Evolutionary conservation across 208 protist genomes (phyloP).

Genomic region (Trypanosomatidae sp.): DNA sequence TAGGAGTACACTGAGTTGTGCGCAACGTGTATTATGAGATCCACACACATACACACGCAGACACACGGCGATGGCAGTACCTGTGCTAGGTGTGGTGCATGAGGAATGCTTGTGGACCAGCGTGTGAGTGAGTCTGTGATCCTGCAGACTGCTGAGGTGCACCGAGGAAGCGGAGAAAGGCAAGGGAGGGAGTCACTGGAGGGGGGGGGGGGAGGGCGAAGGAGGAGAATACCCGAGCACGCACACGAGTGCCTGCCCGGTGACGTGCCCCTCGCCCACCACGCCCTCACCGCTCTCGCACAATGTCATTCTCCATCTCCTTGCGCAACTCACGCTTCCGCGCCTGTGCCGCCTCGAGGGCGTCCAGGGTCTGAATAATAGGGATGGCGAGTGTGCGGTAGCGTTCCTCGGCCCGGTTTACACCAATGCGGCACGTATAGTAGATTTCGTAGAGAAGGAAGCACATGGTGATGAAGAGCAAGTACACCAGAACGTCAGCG

Average conservation of each 20-base stretch:
- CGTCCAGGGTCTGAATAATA: conserved; percentile 78
- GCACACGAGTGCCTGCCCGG: neutral
- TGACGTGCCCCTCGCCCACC: neutral
- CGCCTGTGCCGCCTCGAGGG: conserved; percentile 64
- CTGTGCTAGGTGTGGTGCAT: neutral
- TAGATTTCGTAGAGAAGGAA: conserved; percentile 85
- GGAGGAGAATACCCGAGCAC: neutral
- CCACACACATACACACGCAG: neutral
- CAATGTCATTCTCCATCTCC: conserved; percentile 82
- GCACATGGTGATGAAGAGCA: conserved; percentile 58
- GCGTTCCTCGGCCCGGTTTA: conserved; percentile 72
- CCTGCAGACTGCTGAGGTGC: neutral
- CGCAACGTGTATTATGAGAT: neutral
- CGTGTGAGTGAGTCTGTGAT: neutral
- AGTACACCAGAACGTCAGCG: conserved; percentile 74
- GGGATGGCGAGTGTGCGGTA: conserved; percentile 78
- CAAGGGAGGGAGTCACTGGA: neutral
- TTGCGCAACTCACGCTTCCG: conserved; percentile 39
- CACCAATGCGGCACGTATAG: conserved; percentile 70
- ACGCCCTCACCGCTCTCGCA: conserved; percentile 21
- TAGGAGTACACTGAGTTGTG: neutral
- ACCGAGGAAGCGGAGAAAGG: neutral
- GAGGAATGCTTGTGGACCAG: neutral
- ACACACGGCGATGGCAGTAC: neutral
- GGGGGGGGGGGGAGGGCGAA: neutral